These are phyloP conservation scores for Pseudoturritis turrita DNA, from an alignment of 345 rosid species.

Conservation along the genomic window DNA sequence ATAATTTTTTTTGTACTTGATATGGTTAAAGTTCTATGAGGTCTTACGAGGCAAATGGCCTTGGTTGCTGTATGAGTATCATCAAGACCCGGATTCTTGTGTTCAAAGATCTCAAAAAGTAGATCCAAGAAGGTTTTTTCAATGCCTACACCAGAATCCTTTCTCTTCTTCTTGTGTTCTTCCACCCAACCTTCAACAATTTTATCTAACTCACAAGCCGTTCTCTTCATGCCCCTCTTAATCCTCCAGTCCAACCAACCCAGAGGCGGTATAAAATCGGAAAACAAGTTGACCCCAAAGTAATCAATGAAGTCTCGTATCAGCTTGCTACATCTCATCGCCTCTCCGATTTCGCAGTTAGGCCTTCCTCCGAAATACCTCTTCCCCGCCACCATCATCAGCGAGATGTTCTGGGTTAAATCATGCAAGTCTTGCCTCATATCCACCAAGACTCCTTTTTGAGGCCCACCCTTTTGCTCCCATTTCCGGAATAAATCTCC, in stretches of 20 bases:
- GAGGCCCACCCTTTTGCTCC: not conserved
- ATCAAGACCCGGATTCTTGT: not conserved
- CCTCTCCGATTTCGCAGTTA: conserved; percentile 10
- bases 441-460: conserved; percentile 10
- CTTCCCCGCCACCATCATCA: conserved; percentile 34
- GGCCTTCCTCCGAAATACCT: conserved; percentile 15
- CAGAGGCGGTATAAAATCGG: conserved; percentile 39
- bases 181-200: conserved; percentile 29
- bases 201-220: conserved; percentile 32
- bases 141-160: not conserved
- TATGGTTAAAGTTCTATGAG: not conserved
- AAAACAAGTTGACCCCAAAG: conserved; percentile 28
- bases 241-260: conserved; percentile 38
- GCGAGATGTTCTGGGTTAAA: conserved; percentile 29
- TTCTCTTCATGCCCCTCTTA: conserved; percentile 32
- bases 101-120: not conserved
- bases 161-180: conserved; percentile 35
- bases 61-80: not conserved
- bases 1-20: not conserved
- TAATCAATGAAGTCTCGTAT: conserved; percentile 17
- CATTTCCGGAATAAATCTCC: conserved; percentile 18
- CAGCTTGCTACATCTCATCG: not conserved
- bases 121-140: not conserved
- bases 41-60: conserved; percentile 6
- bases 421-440: conserved; percentile 33